Conservation (phyloP, 1,139 yeast species). For the Protomyces macrosporus region DNA sequence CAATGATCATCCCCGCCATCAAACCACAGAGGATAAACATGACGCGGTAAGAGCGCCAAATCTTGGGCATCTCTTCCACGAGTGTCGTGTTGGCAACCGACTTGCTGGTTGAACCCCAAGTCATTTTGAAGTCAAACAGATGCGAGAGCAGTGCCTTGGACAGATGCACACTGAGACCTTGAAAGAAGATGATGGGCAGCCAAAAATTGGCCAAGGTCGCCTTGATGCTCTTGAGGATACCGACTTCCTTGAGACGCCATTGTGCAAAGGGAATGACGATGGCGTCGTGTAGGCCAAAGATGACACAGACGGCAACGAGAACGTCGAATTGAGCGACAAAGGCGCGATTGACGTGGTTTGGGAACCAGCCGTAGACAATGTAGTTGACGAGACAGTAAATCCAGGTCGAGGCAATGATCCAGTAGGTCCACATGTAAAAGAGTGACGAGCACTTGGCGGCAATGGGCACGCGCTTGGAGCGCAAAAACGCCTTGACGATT, state of each 20-base stretch:
- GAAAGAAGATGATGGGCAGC: constrained; percentile 28
- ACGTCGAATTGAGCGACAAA: constrained; percentile 29
- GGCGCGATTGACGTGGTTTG: constrained; percentile 25
- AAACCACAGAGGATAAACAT: neutral
- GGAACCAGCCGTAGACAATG: constrained; percentile 29
- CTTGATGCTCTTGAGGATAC: constrained; percentile 19
- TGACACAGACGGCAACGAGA: constrained; percentile 27
- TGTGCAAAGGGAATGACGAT: constrained; percentile 29
- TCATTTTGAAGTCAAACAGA: constrained; percentile 29
- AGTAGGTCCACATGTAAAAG: constrained; percentile 31
- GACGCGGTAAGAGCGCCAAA: constrained; percentile 19
- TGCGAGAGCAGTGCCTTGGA: constrained; percentile 28
- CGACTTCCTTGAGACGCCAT: constrained; percentile 25
- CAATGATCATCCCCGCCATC: constrained; percentile 1
- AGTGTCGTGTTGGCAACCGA: constrained; percentile 28
- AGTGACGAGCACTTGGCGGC: constrained; percentile 30
- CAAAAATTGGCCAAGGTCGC: constrained; percentile 25
- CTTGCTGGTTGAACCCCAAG: constrained; percentile 32
- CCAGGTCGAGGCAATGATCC: constrained; percentile 28
- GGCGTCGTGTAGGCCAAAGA: constrained; percentile 29
- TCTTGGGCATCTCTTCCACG: constrained; percentile 30
- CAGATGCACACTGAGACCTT: constrained; percentile 29
- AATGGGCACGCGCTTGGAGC: constrained; percentile 22
- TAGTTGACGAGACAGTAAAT: constrained; percentile 28
- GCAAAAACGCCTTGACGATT: constrained; percentile 25